Evolutionary conservation across 352 stramenopile species (phyloP).

Genomic region (Globisporangium middletonii): DNA sequence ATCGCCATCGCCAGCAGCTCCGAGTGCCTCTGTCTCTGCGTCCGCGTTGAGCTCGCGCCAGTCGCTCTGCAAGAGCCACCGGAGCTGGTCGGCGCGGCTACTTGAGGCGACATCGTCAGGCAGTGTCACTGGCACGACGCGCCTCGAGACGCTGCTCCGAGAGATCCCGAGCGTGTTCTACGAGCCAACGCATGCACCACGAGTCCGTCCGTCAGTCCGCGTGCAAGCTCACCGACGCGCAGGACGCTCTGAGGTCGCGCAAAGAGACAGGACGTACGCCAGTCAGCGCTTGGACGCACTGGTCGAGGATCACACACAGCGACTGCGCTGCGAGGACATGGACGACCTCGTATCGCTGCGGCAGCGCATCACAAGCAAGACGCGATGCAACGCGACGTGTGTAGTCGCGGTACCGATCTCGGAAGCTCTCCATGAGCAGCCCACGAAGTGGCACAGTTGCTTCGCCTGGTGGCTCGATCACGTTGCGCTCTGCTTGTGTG

Average conservation of each 20-base stretch:
- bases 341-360: slow-evolving; percentile 28
- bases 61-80: slow-evolving; percentile 57
- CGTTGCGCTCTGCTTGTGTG: slow-evolving; percentile 27
- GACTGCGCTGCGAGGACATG: slow-evolving; percentile 41
- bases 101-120: slow-evolving; percentile 29
- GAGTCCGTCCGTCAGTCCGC: neutral
- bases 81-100: slow-evolving; percentile 41
- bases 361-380: neutral
- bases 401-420: slow-evolving; percentile 28
- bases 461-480: slow-evolving; percentile 29
- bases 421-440: slow-evolving; percentile 23
- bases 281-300: slow-evolving; percentile 55
- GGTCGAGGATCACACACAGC: slow-evolving; percentile 35
- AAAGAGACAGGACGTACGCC: slow-evolving; percentile 27
- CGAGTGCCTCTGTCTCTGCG: neutral
- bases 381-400: slow-evolving; percentile 16
- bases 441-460: slow-evolving; percentile 23
- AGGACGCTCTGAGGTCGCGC: neutral
- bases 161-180: slow-evolving; percentile 44
- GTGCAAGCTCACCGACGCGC: neutral
- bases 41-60: slow-evolving; percentile 24
- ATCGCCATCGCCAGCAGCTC: neutral
- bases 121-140: slow-evolving; percentile 24
- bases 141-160: slow-evolving; percentile 31
- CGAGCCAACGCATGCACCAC: neutral